phyloP scores from a whole-genome alignment of 345 rosid genomes.

The Lepidium aucheri region DNA sequence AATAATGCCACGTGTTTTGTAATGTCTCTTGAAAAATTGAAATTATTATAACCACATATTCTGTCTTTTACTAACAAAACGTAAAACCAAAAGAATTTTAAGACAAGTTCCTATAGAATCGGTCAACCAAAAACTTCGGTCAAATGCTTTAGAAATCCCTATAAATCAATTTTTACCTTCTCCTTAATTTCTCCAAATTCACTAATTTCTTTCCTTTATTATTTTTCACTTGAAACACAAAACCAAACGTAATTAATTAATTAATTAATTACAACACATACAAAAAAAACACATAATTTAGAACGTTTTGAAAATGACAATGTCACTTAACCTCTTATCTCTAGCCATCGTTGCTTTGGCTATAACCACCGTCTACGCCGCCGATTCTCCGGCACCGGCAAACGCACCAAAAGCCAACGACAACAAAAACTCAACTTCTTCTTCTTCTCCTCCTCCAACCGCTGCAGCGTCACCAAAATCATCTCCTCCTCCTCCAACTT shows the following conservation, averaged over 20 bases:
- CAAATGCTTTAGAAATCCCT: background rate
- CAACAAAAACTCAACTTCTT: background rate
- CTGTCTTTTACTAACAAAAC: constrained; percentile 25
- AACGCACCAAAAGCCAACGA: background rate
- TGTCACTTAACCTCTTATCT: constrained; percentile 2
- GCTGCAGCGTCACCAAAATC: constrained; percentile 22
- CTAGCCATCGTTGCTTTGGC: constrained; percentile 15
- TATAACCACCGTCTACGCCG: constrained; percentile 12
- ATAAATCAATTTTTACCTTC: background rate
- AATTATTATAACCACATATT: constrained; percentile 22
- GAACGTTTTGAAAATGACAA: background rate
- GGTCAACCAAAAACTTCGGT: constrained; percentile 18
- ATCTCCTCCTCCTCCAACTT: background rate
- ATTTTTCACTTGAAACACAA: background rate
- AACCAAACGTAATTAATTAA: background rate
- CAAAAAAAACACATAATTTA: too few relatives aligned
- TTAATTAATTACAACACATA: background rate
- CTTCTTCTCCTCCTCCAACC: constrained; percentile 24
- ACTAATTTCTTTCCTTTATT: background rate
- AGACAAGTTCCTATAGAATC: constrained; percentile 20
- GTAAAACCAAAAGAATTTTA: constrained; percentile 13
- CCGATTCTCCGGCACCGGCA: constrained; percentile 19
- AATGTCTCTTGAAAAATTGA: background rate
- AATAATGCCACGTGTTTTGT: background rate
- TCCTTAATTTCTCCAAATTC: constrained; percentile 9